phyloP scores from a whole-genome alignment of 2,329 filamentous ascomycete genomes.

The Rutstroemia sp. region DNA sequence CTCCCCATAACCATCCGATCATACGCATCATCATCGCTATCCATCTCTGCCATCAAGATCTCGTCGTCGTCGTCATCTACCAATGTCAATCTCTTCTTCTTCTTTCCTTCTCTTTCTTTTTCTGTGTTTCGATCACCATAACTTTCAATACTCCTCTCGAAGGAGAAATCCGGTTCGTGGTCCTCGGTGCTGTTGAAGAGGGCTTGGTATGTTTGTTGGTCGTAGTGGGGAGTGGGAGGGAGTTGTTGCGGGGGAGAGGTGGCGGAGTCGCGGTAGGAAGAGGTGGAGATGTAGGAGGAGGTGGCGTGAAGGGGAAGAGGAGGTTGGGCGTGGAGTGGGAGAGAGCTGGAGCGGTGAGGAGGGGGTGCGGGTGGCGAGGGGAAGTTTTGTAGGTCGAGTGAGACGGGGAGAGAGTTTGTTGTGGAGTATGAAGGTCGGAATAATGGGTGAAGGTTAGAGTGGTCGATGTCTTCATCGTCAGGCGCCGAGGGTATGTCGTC shows the following conservation, averaged over 20 bases:
- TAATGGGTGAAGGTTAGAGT: neutral
- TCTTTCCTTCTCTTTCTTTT: conserved; percentile 23
- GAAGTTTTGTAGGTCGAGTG: neutral
- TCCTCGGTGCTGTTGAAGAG: too few species aligned
- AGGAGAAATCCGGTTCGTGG: neutral
- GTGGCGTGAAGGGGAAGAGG: neutral
- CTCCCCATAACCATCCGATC: conserved; percentile 29
- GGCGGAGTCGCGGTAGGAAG: conserved; percentile 9
- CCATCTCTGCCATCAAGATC: conserved; percentile 17
- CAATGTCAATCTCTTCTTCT: conserved; percentile 19
- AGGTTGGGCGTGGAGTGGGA: neutral
- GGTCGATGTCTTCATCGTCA: neutral
- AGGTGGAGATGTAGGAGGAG: conserved; percentile 5
- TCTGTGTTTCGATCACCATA: neutral
- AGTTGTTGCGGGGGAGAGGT: conserved; percentile 2
- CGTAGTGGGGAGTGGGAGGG: neutral
- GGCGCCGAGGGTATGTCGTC: neutral
- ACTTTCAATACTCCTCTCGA: conserved; percentile 7
- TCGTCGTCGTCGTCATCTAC: neutral
- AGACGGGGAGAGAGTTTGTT: neutral
- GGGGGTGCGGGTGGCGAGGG: neutral
- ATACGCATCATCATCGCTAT: conserved; percentile 29
- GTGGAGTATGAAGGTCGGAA: neutral
- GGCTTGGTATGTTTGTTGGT: neutral
- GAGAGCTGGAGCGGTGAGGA: neutral